A percentile compares a stretch with the other conserved stretches of the same genome.
phyloP scores from a whole-genome alignment of 192 early-diverging fungal species.

The Physocladia obscura region DNA sequence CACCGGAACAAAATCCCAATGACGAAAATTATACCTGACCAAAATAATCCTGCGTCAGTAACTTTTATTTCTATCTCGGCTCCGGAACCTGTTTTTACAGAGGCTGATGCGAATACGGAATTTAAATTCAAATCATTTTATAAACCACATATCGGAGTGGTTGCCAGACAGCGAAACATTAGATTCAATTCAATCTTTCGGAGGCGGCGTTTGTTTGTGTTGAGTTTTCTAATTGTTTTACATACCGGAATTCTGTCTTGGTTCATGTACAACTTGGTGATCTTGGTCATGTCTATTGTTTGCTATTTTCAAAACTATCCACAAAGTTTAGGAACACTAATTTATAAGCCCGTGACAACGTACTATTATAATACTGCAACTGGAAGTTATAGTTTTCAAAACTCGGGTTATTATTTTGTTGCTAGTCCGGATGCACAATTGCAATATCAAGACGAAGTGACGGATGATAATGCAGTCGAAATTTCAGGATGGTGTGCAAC shows the following conservation, averaged over 20 bases:
- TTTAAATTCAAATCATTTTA: neutral
- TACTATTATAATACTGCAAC: neutral
- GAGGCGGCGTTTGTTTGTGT: neutral
- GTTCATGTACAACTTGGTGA: conserved; percentile 17
- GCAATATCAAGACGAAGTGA: neutral
- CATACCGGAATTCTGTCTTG: conserved; percentile 5
- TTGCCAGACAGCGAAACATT: neutral
- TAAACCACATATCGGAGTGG: neutral
- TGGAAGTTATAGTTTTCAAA: neutral
- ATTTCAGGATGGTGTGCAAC: conserved; percentile 7
- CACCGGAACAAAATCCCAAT: neutral
- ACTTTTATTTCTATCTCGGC: conserved; percentile 16
- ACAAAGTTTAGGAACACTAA: neutral
- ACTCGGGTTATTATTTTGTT: neutral
- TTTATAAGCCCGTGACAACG: neutral
- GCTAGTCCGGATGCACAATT: neutral
- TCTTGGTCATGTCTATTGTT: neutral
- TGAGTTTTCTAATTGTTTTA: neutral
- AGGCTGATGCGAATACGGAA: neutral
- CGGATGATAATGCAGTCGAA: neutral
- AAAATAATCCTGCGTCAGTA: neutral
- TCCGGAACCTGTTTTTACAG: too few species aligned
- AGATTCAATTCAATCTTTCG: neutral
- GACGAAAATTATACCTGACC: conserved; percentile 9
- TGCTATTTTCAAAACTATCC: conserved; percentile 3